Evolutionary conservation across 2,329 filamentous ascomycete species (phyloP).

Genomic region (Aspergillus sojae): DNA sequence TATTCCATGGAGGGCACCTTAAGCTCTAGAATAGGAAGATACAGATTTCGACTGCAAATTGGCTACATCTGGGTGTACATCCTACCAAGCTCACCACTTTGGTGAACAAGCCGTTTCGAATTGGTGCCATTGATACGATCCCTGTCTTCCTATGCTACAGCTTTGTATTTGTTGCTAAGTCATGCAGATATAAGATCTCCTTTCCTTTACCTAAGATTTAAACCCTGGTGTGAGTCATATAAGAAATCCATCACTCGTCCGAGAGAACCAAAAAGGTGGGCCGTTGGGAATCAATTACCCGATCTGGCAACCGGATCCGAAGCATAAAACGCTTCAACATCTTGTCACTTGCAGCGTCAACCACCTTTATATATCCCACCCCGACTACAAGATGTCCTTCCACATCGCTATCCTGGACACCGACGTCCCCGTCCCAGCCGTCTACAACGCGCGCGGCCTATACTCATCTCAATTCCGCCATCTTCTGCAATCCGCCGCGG

Average conservation of each 20-base stretch:
- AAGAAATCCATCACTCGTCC: background rate
- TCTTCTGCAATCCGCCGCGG: conserved; percentile 35
- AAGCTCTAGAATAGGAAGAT: too few species aligned
- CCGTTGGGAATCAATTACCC: conserved; percentile 11
- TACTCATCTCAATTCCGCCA: conserved; percentile 40
- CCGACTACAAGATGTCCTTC: conserved; percentile 21
- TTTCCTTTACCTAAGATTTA: too few species aligned
- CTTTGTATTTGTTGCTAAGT: too few species aligned
- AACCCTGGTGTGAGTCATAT: too few species aligned
- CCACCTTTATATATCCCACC: conserved; percentile 17
- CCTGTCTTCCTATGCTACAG: too few species aligned
- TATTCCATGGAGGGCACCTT: too few species aligned
- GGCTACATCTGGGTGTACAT: too few species aligned
- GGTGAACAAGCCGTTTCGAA: too few species aligned
- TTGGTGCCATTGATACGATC: too few species aligned
- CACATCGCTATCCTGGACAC: conserved; percentile 41
- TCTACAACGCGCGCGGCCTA: conserved; percentile 36
- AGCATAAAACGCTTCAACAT: background rate
- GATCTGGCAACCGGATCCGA: conserved; percentile 13
- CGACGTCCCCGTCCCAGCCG: conserved; percentile 36
- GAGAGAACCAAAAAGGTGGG: background rate
- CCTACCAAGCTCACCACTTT: too few species aligned
- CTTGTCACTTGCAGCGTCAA: background rate
- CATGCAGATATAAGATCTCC: too few species aligned
- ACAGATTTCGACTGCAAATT: too few species aligned